phyloP scores from a whole-genome alignment of 2,329 filamentous ascomycete species.

The Hyphodiscus sp. region DNA sequence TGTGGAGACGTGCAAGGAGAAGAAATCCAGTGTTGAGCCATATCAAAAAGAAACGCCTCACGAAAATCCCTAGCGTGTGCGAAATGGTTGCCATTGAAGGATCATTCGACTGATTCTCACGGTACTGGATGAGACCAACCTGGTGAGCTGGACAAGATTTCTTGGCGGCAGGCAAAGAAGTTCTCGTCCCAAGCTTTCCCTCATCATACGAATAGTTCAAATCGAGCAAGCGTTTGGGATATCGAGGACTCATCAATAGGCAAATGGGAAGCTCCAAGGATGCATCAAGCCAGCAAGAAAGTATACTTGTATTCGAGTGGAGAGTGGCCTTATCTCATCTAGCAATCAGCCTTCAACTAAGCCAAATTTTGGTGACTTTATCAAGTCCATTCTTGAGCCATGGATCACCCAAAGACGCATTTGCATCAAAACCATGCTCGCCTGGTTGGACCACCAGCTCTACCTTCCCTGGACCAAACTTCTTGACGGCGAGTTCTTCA shows the following conservation, averaged over 20 bases:
- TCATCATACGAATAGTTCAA: neutral
- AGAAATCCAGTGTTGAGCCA: neutral
- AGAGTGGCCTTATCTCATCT: neutral
- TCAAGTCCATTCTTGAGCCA: slow-evolving; percentile 15
- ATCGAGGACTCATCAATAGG: too few relatives aligned
- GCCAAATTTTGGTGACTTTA: neutral
- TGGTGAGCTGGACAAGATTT: too few relatives aligned
- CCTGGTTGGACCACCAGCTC: slow-evolving; percentile 11
- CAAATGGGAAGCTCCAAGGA: too few relatives aligned
- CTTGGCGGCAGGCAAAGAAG: too few relatives aligned
- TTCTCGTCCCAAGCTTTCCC: too few relatives aligned
- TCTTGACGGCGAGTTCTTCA: slow-evolving; percentile 9
- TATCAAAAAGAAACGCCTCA: neutral
- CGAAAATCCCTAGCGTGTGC: too few relatives aligned
- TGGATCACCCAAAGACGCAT: slow-evolving; percentile 8
- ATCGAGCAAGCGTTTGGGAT: neutral
- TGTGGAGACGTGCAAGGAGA: neutral
- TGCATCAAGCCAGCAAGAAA: too few relatives aligned
- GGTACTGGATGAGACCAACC: too few relatives aligned
- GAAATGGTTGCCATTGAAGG: too few relatives aligned
- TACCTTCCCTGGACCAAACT: slow-evolving; percentile 11
- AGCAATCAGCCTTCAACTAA: neutral
- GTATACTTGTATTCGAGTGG: neutral
- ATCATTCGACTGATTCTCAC: too few relatives aligned
- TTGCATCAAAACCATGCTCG: slow-evolving; percentile 16